A percentile compares a stretch with the other conserved stretches of the same genome.
These are phyloP conservation scores for Phytophthora ramorum DNA, from an alignment of 352 stramenopile species.

Conservation along the genomic window DNA sequence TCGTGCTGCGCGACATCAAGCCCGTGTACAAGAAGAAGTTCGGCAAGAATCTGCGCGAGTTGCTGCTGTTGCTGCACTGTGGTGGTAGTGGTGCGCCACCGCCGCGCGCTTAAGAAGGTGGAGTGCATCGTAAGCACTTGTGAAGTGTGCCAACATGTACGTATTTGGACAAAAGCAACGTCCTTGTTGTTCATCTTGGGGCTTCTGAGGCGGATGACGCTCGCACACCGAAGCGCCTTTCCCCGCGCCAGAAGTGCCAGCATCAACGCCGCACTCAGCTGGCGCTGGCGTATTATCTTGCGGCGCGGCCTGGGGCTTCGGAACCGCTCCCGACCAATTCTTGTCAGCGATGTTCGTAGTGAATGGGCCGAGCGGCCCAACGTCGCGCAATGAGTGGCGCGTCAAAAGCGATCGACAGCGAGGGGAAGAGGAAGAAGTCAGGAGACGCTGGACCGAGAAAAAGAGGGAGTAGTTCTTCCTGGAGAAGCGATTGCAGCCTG, in stretches of 20 bases:
- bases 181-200: too few relatives aligned
- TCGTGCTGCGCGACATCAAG: too few relatives aligned
- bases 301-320: conserved; percentile 11
- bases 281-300: conserved; percentile 23
- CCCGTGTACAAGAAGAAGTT: too few relatives aligned
- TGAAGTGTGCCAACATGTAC: too few relatives aligned
- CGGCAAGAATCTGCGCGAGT: too few relatives aligned
- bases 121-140: too few relatives aligned
- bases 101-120: too few relatives aligned
- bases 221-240: conserved; percentile 26
- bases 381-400: conserved; percentile 58
- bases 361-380: conserved; percentile 78
- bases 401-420: conserved; percentile 42
- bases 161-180: too few relatives aligned
- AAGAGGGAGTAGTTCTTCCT: conserved; percentile 59
- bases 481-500: conserved; percentile 15
- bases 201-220: conserved; percentile 26
- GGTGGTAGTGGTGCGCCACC: too few relatives aligned
- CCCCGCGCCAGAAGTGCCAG: conserved; percentile 4
- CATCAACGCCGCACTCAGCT: conserved; percentile 5
- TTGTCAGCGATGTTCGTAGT: conserved; percentile 67
- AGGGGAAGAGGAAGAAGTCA: conserved; percentile 34
- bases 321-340: conserved; percentile 1
- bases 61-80: too few relatives aligned
- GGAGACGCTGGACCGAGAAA: conserved; percentile 29